Percentiles rank a stretch among this genome's conserved stretches.
Evolutionary conservation across 2,329 filamentous ascomycete species (phyloP).

Genomic region (Arthroderma uncinatum): DNA sequence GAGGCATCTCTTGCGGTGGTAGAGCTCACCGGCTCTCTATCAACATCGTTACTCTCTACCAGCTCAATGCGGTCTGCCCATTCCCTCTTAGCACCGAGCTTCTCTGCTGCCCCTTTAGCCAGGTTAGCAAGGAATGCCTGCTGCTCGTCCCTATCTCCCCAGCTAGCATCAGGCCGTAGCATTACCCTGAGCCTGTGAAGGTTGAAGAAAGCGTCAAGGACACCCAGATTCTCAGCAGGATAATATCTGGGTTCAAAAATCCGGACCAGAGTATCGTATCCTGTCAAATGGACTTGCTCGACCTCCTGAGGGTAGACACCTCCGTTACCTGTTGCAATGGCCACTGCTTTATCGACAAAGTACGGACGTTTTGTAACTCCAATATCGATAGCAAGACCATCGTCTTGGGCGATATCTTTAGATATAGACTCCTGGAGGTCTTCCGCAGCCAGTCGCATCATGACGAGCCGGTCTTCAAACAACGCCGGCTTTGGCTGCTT

Average conservation of each 20-base stretch:
- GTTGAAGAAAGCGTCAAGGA: conserved; percentile 33
- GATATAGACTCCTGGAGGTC: conserved; percentile 23
- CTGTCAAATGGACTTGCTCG: conserved; percentile 39
- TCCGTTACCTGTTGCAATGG: conserved; percentile 27
- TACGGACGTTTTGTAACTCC: conserved; percentile 40
- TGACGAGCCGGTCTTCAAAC: conserved; percentile 39
- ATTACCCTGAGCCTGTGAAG: conserved; percentile 37
- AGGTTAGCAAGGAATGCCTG: conserved; percentile 28
- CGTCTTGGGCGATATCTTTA: background rate
- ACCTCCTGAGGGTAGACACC: conserved; percentile 26
- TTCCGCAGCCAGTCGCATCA: conserved; percentile 40
- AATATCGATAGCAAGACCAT: conserved; percentile 30
- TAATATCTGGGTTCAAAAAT: conserved; percentile 42
- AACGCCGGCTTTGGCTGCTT: conserved; percentile 43
- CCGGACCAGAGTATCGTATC: conserved; percentile 40
- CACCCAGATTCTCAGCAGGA: conserved; percentile 32
- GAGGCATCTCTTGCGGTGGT: conserved; percentile 33
- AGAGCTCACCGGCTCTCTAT: conserved; percentile 32
- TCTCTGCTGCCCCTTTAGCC: conserved; percentile 28
- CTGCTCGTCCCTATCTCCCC: conserved; percentile 32
- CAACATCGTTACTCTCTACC: conserved; percentile 29
- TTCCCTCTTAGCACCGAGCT: conserved; percentile 30
- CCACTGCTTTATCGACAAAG: conserved; percentile 38
- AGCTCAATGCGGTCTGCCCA: conserved; percentile 35
- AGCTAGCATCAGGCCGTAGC: conserved; percentile 32